Conservation (phyloP, 768 basidiomycete species). For the Hygrophorus pudorinus region DNA sequence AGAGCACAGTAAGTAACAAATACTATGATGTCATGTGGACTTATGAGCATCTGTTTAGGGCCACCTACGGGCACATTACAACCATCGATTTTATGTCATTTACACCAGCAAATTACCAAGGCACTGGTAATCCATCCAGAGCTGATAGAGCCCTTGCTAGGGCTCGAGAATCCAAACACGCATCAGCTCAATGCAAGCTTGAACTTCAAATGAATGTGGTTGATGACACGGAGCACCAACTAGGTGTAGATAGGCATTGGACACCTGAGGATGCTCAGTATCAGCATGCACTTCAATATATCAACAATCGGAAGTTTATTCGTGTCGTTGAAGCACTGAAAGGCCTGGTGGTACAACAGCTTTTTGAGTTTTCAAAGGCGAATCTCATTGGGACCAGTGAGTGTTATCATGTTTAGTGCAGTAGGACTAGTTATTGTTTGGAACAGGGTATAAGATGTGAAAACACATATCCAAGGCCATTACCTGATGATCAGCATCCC, state of each 20-base stretch:
- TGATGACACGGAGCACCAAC: conserved; percentile 5
- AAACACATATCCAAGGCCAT: conserved; percentile 21
- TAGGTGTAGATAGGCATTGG: conserved; percentile 2
- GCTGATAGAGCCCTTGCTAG: background rate
- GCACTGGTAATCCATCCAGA: background rate
- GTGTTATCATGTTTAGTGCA: conserved; percentile 4
- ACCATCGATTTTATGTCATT: background rate
- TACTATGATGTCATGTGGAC: background rate
- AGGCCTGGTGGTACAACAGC: conserved; percentile 18
- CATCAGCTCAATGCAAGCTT: background rate
- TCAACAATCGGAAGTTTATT: background rate
- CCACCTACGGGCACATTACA: background rate
- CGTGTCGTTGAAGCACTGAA: conserved; percentile 19
- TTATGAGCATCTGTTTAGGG: background rate
- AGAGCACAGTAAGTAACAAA: conserved; percentile 10
- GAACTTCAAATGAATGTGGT: conserved; percentile 4
- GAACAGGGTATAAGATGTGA: conserved; percentile 21
- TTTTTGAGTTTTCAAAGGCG: conserved; percentile 22
- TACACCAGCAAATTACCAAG: background rate
- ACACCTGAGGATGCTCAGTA: background rate
- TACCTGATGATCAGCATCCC: conserved; percentile 15
- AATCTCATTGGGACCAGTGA: conserved; percentile 16
- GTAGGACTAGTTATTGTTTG: background rate
- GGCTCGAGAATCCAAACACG: background rate
- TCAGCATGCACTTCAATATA: background rate